phyloP scores from a whole-genome alignment of 768 basidiomycete genomes.

The Boletus tomentosulus region DNA sequence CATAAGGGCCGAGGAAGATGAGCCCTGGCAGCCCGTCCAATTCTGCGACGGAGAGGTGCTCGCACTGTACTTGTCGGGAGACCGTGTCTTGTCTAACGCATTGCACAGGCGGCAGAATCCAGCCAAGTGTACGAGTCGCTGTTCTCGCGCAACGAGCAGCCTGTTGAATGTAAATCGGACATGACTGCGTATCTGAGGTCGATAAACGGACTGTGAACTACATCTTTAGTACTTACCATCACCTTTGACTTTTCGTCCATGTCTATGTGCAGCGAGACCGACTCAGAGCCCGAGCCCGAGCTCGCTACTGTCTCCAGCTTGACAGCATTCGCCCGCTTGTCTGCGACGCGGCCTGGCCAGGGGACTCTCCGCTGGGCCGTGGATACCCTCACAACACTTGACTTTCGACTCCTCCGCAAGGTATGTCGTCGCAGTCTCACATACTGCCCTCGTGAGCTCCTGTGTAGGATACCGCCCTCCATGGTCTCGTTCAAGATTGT shows the following conservation, averaged over 20 bases:
- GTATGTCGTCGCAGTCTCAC: conserved; percentile 7
- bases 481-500: conserved; percentile 32
- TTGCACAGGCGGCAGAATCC: conserved; percentile 54
- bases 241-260: conserved; percentile 15
- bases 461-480: conserved; percentile 32
- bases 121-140: conserved; percentile 54
- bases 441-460: not conserved
- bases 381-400: conserved; percentile 22
- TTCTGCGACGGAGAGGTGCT: conserved; percentile 65
- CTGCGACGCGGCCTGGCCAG: conserved; percentile 6
- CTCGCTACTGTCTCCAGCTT: conserved; percentile 11
- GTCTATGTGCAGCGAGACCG: conserved; percentile 47
- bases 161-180: conserved; percentile 51
- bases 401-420: conserved; percentile 29
- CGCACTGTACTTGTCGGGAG: not conserved
- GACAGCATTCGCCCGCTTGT: conserved; percentile 17
- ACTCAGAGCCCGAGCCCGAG: conserved; percentile 49
- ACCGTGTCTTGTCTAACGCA: conserved; percentile 8
- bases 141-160: conserved; percentile 53
- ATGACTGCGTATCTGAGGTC: conserved; percentile 54
- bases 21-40: conserved; percentile 65
- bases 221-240: not conserved
- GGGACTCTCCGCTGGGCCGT: conserved; percentile 23
- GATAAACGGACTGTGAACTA: conserved; percentile 46
- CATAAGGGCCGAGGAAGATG: conserved; percentile 76